A percentile compares a stretch with the other conserved stretches of the same genome.
These are phyloP conservation scores for Paecilomyces variotii DNA, from an alignment of 2,329 filamentous ascomycete genomes.

Conservation along the genomic window DNA sequence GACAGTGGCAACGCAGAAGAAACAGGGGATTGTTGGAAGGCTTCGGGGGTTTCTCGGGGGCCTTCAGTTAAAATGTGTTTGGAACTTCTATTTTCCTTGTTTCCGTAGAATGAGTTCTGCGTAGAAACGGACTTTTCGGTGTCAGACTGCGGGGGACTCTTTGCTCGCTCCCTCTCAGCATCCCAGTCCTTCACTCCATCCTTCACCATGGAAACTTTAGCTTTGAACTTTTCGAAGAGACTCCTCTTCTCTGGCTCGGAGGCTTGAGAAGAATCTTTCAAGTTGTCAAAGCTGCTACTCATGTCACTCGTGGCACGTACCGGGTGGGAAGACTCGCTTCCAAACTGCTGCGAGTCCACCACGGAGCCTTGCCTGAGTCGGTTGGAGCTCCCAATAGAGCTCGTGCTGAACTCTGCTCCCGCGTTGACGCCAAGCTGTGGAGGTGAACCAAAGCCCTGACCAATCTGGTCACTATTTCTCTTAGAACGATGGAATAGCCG, in stretches of 20 bases:
- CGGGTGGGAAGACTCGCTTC: constrained; percentile 26
- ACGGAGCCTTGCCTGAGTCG: constrained; percentile 39
- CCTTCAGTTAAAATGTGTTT: constrained; percentile 11
- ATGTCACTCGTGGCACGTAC: constrained; percentile 32
- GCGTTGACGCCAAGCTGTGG: constrained; percentile 54
- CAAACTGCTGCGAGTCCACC: constrained; percentile 35
- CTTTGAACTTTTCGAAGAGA: constrained; percentile 57
- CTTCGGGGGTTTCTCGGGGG: constrained; percentile 9
- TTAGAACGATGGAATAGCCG: constrained; percentile 59
- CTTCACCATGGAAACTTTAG: constrained; percentile 48
- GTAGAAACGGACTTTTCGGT: constrained; percentile 23
- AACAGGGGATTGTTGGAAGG: constrained; percentile 17
- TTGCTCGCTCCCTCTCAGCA: constrained; percentile 45
- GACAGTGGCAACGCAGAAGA: constrained; percentile 21
- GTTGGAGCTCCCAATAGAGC: constrained; percentile 57
- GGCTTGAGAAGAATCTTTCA: constrained; percentile 16
- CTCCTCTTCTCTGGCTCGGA: constrained; percentile 49
- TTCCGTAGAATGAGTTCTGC: constrained; percentile 28
- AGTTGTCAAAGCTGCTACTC: constrained; percentile 18
- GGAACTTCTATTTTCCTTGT: constrained; percentile 12
- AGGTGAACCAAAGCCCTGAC: constrained; percentile 33
- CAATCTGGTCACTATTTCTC: constrained; percentile 49
- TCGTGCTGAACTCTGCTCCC: constrained; percentile 58
- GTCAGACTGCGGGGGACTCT: constrained; percentile 40
- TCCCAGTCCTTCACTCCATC: constrained; percentile 50